These are phyloP conservation scores for Myriosclerotinia scirpicola DNA, from an alignment of 2,329 filamentous ascomycete species.

Conservation along the genomic window DNA sequence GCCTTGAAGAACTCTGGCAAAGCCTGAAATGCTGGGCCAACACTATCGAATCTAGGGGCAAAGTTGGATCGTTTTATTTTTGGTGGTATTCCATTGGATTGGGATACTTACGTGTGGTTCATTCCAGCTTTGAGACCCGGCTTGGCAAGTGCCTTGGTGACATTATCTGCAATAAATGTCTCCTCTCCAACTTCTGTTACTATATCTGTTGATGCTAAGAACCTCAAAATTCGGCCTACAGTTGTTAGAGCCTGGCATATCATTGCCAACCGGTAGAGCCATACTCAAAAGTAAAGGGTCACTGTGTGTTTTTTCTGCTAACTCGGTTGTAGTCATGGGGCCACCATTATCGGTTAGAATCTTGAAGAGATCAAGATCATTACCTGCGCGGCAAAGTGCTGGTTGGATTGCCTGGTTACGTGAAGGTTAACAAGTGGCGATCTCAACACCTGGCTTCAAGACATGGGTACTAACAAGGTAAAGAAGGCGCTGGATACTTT, in stretches of 20 bases:
- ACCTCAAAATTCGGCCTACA: constrained; percentile 4
- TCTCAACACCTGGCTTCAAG: neutral
- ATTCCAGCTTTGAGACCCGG: constrained; percentile 4
- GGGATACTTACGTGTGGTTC: neutral
- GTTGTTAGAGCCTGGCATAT: neutral
- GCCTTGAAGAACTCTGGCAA: constrained; percentile 4
- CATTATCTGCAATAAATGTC: neutral
- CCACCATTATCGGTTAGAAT: neutral
- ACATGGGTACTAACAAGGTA: neutral
- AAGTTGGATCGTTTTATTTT: neutral
- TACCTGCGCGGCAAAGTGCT: constrained; percentile 3
- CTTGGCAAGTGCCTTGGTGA: constrained; percentile 5
- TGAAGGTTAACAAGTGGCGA: neutral
- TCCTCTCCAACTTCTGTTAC: constrained; percentile 2
- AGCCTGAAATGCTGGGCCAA: neutral
- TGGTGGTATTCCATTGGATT: neutral
- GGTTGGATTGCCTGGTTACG: neutral
- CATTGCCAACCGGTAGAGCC: neutral
- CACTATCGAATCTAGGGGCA: neutral
- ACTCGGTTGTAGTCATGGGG: neutral
- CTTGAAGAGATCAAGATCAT: constrained; percentile 2
- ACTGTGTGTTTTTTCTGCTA: neutral
- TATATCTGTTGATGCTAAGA: neutral
- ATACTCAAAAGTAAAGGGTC: constrained; percentile 2
- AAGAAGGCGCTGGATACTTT: neutral